Percentiles rank a stretch among this genome's conserved stretches.
These are phyloP conservation scores for Baeospora myosura DNA, from an alignment of 1,284 basidiomycete genomes.

Conservation along the genomic window DNA sequence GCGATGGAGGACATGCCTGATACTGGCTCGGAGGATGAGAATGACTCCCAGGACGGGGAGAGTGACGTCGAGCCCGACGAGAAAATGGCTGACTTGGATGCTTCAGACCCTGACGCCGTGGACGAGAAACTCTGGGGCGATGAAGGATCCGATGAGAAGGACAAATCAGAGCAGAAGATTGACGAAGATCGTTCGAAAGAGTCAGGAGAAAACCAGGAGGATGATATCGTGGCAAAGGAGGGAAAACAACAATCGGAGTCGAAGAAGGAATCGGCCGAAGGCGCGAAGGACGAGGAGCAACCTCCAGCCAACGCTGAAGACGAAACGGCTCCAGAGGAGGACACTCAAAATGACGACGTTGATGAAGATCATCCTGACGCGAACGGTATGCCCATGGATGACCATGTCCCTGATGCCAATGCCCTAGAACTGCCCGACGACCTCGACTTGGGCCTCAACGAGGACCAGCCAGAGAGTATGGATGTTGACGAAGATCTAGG, in stretches of 20 bases:
- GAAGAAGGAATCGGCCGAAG: slow-evolving; percentile 28
- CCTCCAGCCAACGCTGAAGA: slow-evolving; percentile 24
- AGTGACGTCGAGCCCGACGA: slow-evolving; percentile 72
- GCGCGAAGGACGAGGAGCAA: slow-evolving; percentile 25
- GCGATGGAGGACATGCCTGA: slow-evolving; percentile 77
- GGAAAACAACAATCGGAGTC: slow-evolving; percentile 32
- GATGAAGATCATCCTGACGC: slow-evolving; percentile 37
- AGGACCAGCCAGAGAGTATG: slow-evolving; percentile 3
- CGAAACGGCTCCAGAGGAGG: slow-evolving; percentile 25
- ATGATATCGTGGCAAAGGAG: slow-evolving; percentile 77
- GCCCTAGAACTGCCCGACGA: slow-evolving; percentile 82
- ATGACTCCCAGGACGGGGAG: slow-evolving; percentile 45
- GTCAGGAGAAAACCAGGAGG: no score
- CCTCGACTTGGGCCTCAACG: slow-evolving; percentile 48
- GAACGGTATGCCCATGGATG: slow-evolving; percentile 64
- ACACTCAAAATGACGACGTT: slow-evolving; percentile 25
- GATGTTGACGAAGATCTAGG: slow-evolving; percentile 30
- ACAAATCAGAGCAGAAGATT: slow-evolving; percentile 43
- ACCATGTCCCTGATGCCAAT: slow-evolving; percentile 68
- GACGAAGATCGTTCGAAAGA: slow-evolving; percentile 45
- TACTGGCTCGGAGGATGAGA: slow-evolving; percentile 47
- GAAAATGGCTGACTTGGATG: slow-evolving; percentile 79
- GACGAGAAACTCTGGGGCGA: slow-evolving; percentile 98
- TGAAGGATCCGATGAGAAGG: slow-evolving; percentile 50
- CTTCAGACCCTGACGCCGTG: slow-evolving; percentile 78